Base-by-base conservation (phyloP, 495 filamentous ascomycete genomes). In the Neurospora sp. region DNA sequence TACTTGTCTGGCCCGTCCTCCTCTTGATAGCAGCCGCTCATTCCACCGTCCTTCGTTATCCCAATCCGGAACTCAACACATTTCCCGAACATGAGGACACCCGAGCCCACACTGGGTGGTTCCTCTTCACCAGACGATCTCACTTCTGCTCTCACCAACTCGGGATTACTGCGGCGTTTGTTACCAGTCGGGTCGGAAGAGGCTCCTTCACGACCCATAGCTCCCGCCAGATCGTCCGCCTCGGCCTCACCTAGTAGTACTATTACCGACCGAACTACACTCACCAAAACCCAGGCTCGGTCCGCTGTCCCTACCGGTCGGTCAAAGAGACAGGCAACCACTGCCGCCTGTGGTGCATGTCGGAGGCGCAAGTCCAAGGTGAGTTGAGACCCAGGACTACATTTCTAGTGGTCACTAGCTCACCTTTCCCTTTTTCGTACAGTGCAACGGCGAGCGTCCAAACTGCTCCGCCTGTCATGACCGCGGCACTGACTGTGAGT, bases 291-390 rank as follows among this genome's bases (percentile, higher is more conserved):
- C 12, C 53, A 65, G 16, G 53, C 18, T 22, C 40, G 31, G 37
- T 70, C 59, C 71, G 53, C 41, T 41, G 48, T 40, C n/a, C 38
- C 71, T 20, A n/a, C 73, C 35, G 27, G 39, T 59, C 68, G 73
- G 6, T 70, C 70, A 40, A 77, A 74, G 75, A 82, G 83, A 61
- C 85, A 86, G 42, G 83, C 87, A 3, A 86, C 78, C 9, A 77
- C 85, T 4, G 84, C 84, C 5, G 87, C 87, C 1, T 89, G 87
- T 71, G 81, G 87, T 38, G 83, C 86, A 1, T 89, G 87, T 74
- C 79, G 87, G 40, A 87, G 81, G 72, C 81, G 87, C 53, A 89
- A 89, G 71, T 87, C 85, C 40, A 89, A 87, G 82, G 87, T 86
- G 72, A 6, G 80, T 69, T 14, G 39, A 42, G 18, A 31, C 41